Base-by-base conservation (phyloP, 1,284 basidiomycete genomes). In the Cutaneotrichosporon sp. region DNA sequence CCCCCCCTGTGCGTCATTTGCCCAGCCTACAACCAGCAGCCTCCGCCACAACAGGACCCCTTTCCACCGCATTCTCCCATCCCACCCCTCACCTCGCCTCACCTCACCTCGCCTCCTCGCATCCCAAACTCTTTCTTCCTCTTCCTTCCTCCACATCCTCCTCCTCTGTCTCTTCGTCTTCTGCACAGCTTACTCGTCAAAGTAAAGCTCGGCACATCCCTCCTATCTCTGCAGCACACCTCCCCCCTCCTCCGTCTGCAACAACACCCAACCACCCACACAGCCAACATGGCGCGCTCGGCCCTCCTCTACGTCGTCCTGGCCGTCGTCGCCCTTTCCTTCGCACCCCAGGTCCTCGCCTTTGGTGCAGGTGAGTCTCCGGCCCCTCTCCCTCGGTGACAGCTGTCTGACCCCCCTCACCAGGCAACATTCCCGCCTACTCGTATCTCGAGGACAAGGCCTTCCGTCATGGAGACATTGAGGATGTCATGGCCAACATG, bases 381-480 rank as follows among this genome's bases (percentile, higher is more conserved):
- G n/a, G n/a, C n/a, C n/a, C n/a, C n/a, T n/a, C n/a, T n/a, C n/a
- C n/a, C n/a, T n/a, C 18, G 24, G 18, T 29, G 47, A 50, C 14
- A 27, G 47, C 24, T 50, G 18, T 13, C 25, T 27, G 27, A 50
- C 50, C 4, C 46, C 14, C 34, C 50, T 22, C 1, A n/a, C n/a
- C 61, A 73, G 76, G 77, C 43, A 80, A 80, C 59, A 80, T 80
- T 60, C 77, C 79, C 16, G 69, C 70, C 4, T 79, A 74, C 70
- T 77, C 79, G 11, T 80, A 78, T 58, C 74, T 80, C 31, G 80
- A 81, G 65, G 77, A 89, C 52, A 86, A 84, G 68, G 91, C 91
- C 0, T 92, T 90, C 78, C 82, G 91, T 51, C 91, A 93, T 75
- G 91, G 91, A 42, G 90, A 92, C 77, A 92, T 92, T 64, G 90